Percentiles rank a stretch among this genome's conserved stretches.
These are phyloP conservation scores for Ophiostoma piceae DNA, from an alignment of 2,329 filamentous ascomycete species.

Conservation along the genomic window DNA sequence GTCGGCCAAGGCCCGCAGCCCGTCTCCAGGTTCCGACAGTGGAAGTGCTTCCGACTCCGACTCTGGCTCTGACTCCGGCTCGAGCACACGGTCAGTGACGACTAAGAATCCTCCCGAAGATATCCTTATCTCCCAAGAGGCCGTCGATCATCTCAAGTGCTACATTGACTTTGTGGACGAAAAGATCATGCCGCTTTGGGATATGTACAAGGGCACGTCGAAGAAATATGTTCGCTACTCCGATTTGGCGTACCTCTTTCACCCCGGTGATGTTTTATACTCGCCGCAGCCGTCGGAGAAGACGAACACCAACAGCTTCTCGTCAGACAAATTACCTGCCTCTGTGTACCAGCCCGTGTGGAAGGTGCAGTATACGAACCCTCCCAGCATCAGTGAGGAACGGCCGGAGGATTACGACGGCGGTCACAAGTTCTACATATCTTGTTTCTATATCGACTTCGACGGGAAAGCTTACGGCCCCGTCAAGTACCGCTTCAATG, in stretches of 20 bases:
- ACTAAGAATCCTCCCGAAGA: conserved; percentile 16
- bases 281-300: conserved; percentile 32
- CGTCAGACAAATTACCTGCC: not conserved
- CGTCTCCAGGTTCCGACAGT: not conserved
- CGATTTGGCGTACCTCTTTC: conserved; percentile 42
- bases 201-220: conserved; percentile 26
- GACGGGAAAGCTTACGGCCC: conserved; percentile 39
- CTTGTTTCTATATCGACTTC: conserved; percentile 40
- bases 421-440: conserved; percentile 12
- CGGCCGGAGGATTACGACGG: not conserved
- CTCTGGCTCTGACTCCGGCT: not conserved
- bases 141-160: conserved; percentile 39
- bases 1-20: not conserved
- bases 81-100: not conserved
- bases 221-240: conserved; percentile 36
- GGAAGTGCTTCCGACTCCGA: not conserved
- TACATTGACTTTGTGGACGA: conserved; percentile 43
- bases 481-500: conserved; percentile 37
- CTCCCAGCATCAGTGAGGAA: not conserved
- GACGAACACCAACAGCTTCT: conserved; percentile 5
- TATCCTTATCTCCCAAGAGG: conserved; percentile 36
- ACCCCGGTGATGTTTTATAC: conserved; percentile 39
- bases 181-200: conserved; percentile 38
- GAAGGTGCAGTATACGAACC: conserved; percentile 1
- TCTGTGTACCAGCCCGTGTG: not conserved